A percentile compares a stretch with the other conserved stretches of the same genome.
These are phyloP conservation scores for Populus davidiana DNA, from an alignment of 345 rosid genomes.

Conservation along the genomic window DNA sequence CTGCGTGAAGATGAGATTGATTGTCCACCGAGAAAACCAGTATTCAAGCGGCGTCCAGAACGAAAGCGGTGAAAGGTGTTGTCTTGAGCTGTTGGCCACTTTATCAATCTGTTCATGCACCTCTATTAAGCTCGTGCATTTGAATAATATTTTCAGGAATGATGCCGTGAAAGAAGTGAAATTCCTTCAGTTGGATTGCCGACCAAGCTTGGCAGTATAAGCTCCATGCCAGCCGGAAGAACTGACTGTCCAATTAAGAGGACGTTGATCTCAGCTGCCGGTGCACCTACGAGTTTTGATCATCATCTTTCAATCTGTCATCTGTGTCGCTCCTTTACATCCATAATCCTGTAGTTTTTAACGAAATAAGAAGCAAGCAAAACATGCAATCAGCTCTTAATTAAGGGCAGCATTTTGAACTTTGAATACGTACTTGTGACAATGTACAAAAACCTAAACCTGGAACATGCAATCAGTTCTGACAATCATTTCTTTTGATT, in stretches of 20 bases:
- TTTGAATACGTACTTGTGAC: too few relatives aligned
- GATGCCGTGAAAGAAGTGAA: neutral
- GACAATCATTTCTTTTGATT: too few relatives aligned
- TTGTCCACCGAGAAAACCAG: slow-evolving; percentile 57
- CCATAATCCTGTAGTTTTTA: too few relatives aligned
- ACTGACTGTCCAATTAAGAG: neutral
- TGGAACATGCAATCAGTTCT: too few relatives aligned
- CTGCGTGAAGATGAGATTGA: slow-evolving; percentile 69
- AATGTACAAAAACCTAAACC: too few relatives aligned
- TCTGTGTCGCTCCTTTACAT: too few relatives aligned
- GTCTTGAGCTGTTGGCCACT: neutral
- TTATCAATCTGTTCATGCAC: neutral
- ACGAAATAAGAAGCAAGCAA: too few relatives aligned
- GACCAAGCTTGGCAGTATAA: neutral
- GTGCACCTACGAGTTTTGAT: too few relatives aligned
- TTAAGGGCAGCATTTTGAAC: too few relatives aligned
- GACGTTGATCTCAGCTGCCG: neutral
- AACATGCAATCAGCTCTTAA: too few relatives aligned
- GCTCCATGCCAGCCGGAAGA: neutral
- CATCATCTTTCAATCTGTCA: too few relatives aligned
- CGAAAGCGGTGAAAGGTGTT: slow-evolving; percentile 57
- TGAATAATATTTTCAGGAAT: neutral
- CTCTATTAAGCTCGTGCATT: neutral
- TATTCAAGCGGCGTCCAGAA: slow-evolving; percentile 72
- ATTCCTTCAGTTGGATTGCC: neutral